These are phyloP conservation scores for Suillus subalutaceus DNA, from an alignment of 768 basidiomycete genomes.

Conservation along the genomic window DNA sequence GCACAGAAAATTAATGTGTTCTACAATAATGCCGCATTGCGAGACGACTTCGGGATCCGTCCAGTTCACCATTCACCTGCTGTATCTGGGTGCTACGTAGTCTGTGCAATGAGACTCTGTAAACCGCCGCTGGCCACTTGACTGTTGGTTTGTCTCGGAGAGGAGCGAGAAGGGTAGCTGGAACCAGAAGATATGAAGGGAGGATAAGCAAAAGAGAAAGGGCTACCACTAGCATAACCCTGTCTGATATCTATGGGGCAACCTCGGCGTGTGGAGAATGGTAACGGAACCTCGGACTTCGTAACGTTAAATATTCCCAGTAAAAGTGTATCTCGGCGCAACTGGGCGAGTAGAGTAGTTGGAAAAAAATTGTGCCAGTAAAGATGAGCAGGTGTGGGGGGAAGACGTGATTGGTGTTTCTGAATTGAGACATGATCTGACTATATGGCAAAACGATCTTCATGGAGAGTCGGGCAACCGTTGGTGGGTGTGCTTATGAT, in stretches of 20 bases:
- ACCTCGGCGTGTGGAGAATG: neutral
- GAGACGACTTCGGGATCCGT: neutral
- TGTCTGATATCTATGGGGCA: neutral
- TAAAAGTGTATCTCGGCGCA: neutral
- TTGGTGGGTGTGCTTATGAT: neutral
- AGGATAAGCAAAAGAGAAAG: neutral
- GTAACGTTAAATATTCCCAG: neutral
- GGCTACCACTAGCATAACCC: neutral
- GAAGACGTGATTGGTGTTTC: neutral
- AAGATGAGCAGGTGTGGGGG: neutral
- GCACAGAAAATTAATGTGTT: neutral
- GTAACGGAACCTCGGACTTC: neutral
- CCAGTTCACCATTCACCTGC: conserved; percentile 6
- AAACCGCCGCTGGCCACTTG: too few species aligned
- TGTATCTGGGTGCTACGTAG: neutral
- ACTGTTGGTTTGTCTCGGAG: neutral
- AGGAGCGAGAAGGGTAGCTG: neutral
- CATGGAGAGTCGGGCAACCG: neutral
- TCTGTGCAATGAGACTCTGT: neutral
- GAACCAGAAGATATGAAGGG: neutral
- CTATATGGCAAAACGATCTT: neutral
- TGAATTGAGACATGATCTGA: neutral
- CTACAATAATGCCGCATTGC: neutral
- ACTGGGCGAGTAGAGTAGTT: neutral
- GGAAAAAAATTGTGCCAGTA: neutral